Evolutionary conservation across 305 asterid species (phyloP).

Genomic region (Monarda citriodora): DNA sequence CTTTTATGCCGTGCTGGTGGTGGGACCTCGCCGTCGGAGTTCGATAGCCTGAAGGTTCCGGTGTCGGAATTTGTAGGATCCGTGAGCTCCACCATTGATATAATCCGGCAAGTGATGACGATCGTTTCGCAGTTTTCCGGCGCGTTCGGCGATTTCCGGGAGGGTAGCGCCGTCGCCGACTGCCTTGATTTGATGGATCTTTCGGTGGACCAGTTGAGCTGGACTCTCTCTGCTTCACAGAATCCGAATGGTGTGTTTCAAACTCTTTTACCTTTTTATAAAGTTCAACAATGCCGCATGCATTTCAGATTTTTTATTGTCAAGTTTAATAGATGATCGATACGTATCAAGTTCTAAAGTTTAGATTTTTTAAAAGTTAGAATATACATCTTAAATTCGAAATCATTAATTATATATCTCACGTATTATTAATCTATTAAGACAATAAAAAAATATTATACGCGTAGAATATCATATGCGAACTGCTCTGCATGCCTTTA

Average conservation of each 20-base stretch:
- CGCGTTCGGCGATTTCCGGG: slow-evolving; percentile 56
- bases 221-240: slow-evolving; percentile 62
- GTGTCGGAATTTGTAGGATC: slow-evolving; percentile 53
- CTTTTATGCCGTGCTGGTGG: slow-evolving; percentile 8
- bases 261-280: slow-evolving; percentile 1
- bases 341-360: too few relatives aligned
- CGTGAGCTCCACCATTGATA: slow-evolving; percentile 45
- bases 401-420: too few relatives aligned
- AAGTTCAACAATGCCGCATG: too few relatives aligned
- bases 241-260: slow-evolving; percentile 45
- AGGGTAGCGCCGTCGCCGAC: slow-evolving; percentile 61
- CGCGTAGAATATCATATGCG: too few relatives aligned
- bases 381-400: too few relatives aligned
- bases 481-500: slow-evolving; percentile 8
- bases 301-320: too few relatives aligned
- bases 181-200: slow-evolving; percentile 84
- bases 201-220: slow-evolving; percentile 59
- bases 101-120: slow-evolving; percentile 46
- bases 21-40: slow-evolving; percentile 23
- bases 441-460: too few relatives aligned
- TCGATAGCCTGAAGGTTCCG: slow-evolving; percentile 49
- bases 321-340: too few relatives aligned
- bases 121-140: slow-evolving; percentile 52
- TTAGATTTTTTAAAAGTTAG: too few relatives aligned
- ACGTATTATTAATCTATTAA: too few relatives aligned